A percentile compares a stretch with the other conserved stretches of the same genome.
These are phyloP conservation scores for Fomitopsis schrenkii DNA, from an alignment of 1,284 basidiomycete genomes.

Conservation along the genomic window DNA sequence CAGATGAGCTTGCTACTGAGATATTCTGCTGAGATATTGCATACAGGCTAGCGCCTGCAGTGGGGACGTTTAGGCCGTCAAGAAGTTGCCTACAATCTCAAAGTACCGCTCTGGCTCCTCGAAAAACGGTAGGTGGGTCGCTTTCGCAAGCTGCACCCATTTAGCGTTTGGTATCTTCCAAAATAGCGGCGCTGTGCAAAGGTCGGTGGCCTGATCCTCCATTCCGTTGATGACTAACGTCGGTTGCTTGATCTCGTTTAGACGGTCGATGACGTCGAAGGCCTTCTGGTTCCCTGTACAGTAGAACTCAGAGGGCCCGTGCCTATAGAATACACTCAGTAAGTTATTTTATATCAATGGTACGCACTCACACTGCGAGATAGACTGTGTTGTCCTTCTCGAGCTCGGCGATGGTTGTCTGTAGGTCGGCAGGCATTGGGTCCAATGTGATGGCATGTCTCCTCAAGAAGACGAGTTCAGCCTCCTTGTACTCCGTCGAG, in stretches of 20 bases:
- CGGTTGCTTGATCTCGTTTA: slow-evolving; percentile 23
- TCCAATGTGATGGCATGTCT: slow-evolving; percentile 39
- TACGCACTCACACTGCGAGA: not conserved
- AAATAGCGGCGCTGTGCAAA: slow-evolving; percentile 22
- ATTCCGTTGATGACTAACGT: slow-evolving; percentile 29
- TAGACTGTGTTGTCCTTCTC: not conserved
- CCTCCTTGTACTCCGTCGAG: slow-evolving; percentile 38
- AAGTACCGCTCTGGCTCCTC: slow-evolving; percentile 27
- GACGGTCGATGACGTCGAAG: slow-evolving; percentile 25
- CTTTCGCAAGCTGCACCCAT: slow-evolving; percentile 25
- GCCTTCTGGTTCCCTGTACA: slow-evolving; percentile 13
- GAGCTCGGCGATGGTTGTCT: not conserved
- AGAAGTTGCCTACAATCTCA: slow-evolving; percentile 22
- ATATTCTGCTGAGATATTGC: not conserved
- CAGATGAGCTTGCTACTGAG: no score
- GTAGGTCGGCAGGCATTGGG: slow-evolving; percentile 32
- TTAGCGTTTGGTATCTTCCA: slow-evolving; percentile 20
- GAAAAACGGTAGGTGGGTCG: slow-evolving; percentile 24
- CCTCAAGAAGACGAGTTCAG: slow-evolving; percentile 35
- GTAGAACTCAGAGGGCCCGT: slow-evolving; percentile 3
- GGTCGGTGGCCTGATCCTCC: slow-evolving; percentile 24
- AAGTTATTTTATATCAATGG: not conserved
- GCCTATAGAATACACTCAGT: not conserved
- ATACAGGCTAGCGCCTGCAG: not conserved
- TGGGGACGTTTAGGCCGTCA: not conserved